Conservation (phyloP, 139 green algal genomes). For the Micractinium conductrix region DNA sequence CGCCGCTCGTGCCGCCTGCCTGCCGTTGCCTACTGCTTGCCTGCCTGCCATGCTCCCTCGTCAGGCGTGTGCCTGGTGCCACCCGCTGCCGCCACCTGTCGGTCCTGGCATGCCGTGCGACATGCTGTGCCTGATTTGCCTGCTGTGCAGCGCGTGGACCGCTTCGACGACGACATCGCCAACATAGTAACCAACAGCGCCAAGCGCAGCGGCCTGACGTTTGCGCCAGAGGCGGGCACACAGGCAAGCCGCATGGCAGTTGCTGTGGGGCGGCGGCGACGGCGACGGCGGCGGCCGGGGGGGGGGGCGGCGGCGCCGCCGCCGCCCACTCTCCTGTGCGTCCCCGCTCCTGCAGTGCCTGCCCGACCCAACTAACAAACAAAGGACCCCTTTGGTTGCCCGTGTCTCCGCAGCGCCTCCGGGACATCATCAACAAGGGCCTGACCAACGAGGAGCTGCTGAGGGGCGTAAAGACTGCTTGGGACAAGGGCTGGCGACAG, state of each 20-base stretch:
- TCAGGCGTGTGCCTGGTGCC: no score
- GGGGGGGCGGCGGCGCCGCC: no score
- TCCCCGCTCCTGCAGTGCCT: no score
- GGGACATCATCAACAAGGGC: slow-evolving; percentile 43
- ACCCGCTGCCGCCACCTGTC: background rate
- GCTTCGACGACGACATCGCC: slow-evolving; percentile 81
- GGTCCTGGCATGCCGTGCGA: no score
- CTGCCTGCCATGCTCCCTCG: no score
- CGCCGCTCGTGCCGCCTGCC: no score
- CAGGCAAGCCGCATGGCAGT: background rate
- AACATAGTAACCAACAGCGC: slow-evolving; percentile 65
- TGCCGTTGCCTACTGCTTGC: background rate
- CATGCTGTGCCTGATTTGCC: background rate
- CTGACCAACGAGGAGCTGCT: slow-evolving; percentile 82
- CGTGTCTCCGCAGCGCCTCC: slow-evolving; percentile 15
- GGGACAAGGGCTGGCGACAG: slow-evolving; percentile 74
- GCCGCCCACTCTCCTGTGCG: no score
- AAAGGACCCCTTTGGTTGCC: no score
- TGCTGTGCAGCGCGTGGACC: slow-evolving; percentile 58
- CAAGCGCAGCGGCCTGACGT: slow-evolving; percentile 66
- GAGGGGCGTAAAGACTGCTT: slow-evolving; percentile 74
- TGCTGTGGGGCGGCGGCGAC: background rate
- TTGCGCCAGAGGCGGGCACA: slow-evolving; percentile 80
- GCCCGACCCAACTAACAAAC: no score
- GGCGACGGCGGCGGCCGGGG: no score